Evolutionary conservation across 768 basidiomycete species (phyloP).

Genomic region (Cystofilobasidium ferigula): DNA sequence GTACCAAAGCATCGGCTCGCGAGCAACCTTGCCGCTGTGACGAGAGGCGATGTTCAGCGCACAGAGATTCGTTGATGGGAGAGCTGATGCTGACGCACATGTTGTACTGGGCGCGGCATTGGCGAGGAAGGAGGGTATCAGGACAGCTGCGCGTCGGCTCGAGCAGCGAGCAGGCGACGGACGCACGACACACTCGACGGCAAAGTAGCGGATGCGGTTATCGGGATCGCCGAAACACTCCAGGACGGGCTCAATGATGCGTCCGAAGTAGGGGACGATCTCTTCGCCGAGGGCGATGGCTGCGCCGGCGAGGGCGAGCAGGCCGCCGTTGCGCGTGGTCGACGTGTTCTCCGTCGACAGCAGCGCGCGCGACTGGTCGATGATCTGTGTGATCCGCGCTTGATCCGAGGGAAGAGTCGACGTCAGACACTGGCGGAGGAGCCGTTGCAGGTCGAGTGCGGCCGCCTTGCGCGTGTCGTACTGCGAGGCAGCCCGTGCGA

Average conservation of each 20-base stretch:
- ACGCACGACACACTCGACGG: constrained; percentile 68
- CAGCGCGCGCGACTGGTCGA: constrained; percentile 90
- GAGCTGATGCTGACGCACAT: constrained; percentile 40
- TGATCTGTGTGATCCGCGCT: constrained; percentile 68
- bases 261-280: constrained; percentile 85
- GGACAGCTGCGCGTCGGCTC: neutral
- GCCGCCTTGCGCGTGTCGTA: constrained; percentile 95
- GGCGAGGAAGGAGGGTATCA: neutral
- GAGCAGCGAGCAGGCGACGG: too few relatives aligned
- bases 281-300: constrained; percentile 94
- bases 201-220: constrained; percentile 85
- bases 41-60: neutral
- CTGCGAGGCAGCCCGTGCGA: neutral
- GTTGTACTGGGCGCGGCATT: constrained; percentile 51
- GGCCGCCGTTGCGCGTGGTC: constrained; percentile 83
- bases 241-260: constrained; percentile 77
- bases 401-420: constrained; percentile 47
- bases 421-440: constrained; percentile 53
- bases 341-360: constrained; percentile 72
- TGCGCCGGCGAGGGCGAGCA: constrained; percentile 90
- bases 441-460: constrained; percentile 93
- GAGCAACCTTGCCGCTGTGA: constrained; percentile 54
- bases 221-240: constrained; percentile 88
- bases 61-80: too few relatives aligned
- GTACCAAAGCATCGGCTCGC: constrained; percentile 89